These are phyloP conservation scores for Podaxis carcinomalis DNA, from an alignment of 768 basidiomycete genomes.

Conservation along the genomic window DNA sequence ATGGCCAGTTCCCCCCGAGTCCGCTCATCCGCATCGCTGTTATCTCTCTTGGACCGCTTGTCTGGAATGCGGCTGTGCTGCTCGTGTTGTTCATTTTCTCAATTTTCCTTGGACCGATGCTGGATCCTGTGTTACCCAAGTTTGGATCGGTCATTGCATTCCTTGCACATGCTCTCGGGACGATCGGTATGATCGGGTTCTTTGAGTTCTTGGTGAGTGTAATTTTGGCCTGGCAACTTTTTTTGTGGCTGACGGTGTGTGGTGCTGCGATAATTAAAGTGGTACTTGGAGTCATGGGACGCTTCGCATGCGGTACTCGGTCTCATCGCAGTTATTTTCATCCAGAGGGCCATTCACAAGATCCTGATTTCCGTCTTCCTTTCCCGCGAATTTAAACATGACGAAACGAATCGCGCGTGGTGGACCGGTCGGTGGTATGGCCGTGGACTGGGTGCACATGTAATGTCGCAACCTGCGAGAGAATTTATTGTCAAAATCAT, in stretches of 20 bases:
- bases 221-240: neutral
- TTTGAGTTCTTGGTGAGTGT: constrained; percentile 89
- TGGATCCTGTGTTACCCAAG: constrained; percentile 76
- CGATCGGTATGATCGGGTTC: constrained; percentile 86
- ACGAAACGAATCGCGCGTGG: constrained; percentile 98
- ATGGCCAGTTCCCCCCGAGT: constrained; percentile 65
- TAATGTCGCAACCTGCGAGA: constrained; percentile 96
- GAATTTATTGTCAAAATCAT: constrained; percentile 98
- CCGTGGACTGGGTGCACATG: constrained; percentile 83
- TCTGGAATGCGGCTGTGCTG: constrained; percentile 89
- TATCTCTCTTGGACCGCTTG: constrained; percentile 90
- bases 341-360: constrained; percentile 93
- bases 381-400: constrained; percentile 98
- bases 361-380: constrained; percentile 90
- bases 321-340: constrained; percentile 83
- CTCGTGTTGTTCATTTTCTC: constrained; percentile 87
- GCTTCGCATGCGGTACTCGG: constrained; percentile 91
- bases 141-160: constrained; percentile 94
- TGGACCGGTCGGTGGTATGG: constrained; percentile 99
- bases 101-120: constrained; percentile 88
- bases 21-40: constrained; percentile 92
- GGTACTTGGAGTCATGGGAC: constrained; percentile 94
- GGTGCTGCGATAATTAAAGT: constrained; percentile 39
- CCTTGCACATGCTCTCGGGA: constrained; percentile 78
- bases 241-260: constrained; percentile 15